Percentiles rank a stretch among this genome's conserved stretches.
These are phyloP conservation scores for Beauveria asiatica DNA, from an alignment of 2,329 filamentous ascomycete genomes.

Conservation along the genomic window DNA sequence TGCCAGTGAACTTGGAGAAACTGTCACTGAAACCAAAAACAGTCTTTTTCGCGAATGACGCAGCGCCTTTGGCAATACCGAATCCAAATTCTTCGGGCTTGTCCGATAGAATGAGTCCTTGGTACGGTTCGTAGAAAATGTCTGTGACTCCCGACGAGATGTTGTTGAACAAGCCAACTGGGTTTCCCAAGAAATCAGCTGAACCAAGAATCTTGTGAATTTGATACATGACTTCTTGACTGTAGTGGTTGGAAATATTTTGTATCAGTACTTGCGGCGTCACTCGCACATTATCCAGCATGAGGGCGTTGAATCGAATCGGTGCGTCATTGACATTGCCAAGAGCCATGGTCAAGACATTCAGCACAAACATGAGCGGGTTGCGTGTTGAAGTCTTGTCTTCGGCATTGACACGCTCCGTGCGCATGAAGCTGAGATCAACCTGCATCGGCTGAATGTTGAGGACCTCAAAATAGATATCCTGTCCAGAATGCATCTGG, in stretches of 20 bases:
- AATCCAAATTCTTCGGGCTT: conserved; percentile 89
- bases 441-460: conserved; percentile 98
- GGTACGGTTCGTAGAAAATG: conserved; percentile 99
- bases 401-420: conserved; percentile 91
- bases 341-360: conserved; percentile 98
- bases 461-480: conserved; percentile 95
- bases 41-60: conserved; percentile 96
- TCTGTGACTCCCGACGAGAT: conserved; percentile 94
- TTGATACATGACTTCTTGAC: conserved; percentile 90
- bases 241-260: conserved; percentile 90
- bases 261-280: conserved; percentile 75
- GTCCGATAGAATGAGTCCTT: conserved; percentile 93
- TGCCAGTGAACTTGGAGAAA: conserved; percentile 95
- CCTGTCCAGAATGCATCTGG: conserved; percentile 74
- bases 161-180: conserved; percentile 95
- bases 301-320: conserved; percentile 82
- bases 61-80: conserved; percentile 92
- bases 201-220: conserved; percentile 96
- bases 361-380: conserved; percentile 97
- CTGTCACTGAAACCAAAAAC: conserved; percentile 97
- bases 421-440: conserved; percentile 93
- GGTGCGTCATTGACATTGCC: conserved; percentile 98
- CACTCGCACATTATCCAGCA: conserved; percentile 90
- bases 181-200: conserved; percentile 94
- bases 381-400: conserved; percentile 86